Conservation (phyloP, 306 rosid species). For the Citrullus mucosospermus region DNA sequence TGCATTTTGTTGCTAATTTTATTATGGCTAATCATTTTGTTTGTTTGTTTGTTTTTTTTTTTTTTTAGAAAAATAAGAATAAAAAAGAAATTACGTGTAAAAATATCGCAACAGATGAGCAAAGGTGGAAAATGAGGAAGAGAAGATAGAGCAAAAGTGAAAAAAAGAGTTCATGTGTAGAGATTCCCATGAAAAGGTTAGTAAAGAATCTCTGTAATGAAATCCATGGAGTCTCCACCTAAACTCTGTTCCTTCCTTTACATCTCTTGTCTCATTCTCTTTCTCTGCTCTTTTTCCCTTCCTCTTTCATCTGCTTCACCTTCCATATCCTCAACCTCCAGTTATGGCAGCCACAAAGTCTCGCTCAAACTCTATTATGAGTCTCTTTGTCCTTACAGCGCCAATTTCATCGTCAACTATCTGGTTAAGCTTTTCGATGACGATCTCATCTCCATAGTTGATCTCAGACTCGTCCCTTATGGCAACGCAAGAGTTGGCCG, state of each 20-base stretch:
- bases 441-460: constrained; percentile 47
- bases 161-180: too few relatives aligned
- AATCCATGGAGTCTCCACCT: neutral
- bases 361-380: constrained; percentile 64
- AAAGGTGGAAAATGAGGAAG: too few relatives aligned
- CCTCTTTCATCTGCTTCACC: constrained; percentile 7
- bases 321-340: neutral
- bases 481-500: constrained; percentile 55
- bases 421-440: constrained; percentile 43
- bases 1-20: too few relatives aligned
- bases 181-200: too few relatives aligned
- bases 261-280: constrained; percentile 12
- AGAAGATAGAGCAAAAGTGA: too few relatives aligned
- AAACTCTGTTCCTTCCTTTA: constrained; percentile 4
- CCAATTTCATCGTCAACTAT: constrained; percentile 48
- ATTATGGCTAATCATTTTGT: too few relatives aligned
- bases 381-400: constrained; percentile 70
- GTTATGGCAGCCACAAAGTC: constrained; percentile 32
- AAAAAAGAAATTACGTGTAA: too few relatives aligned
- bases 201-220: neutral
- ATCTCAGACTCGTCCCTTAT: constrained; percentile 80
- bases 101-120: too few relatives aligned
- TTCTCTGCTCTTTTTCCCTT: neutral
- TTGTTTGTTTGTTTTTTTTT: too few relatives aligned
- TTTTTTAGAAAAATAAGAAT: too few relatives aligned